Conservation (phyloP, 768 basidiomycete species). For the Tulasnella sp. region DNA sequence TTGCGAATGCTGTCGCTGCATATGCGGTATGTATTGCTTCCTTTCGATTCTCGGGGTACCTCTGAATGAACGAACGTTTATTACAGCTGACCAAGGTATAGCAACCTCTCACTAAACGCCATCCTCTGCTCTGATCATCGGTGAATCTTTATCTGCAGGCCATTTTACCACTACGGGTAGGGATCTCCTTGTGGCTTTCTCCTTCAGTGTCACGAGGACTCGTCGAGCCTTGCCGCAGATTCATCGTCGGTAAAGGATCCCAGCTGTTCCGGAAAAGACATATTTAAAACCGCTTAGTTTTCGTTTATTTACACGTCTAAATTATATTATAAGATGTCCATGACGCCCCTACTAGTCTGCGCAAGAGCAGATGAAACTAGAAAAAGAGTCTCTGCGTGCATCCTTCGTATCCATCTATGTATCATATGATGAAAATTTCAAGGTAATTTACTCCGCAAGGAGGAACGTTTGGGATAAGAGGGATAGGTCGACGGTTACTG, state of each 20-base stretch:
- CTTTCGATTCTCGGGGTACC: neutral
- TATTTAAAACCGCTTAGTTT: neutral
- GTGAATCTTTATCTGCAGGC: slow-evolving; percentile 35
- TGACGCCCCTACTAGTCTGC: neutral
- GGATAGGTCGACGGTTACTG: neutral
- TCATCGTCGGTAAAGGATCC: neutral
- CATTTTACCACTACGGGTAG: slow-evolving; percentile 60
- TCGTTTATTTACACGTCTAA: neutral
- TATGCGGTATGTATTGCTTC: slow-evolving; percentile 70
- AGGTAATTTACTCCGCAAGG: neutral
- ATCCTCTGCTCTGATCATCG: neutral
- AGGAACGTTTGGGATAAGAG: neutral
- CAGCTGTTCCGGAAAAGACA: neutral
- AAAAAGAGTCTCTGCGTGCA: neutral
- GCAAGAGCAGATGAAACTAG: neutral
- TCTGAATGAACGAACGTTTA: neutral
- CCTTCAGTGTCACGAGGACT: slow-evolving; percentile 58
- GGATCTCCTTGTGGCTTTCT: slow-evolving; percentile 55
- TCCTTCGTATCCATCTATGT: neutral
- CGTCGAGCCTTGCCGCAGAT: slow-evolving; percentile 38
- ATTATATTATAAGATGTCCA: neutral
- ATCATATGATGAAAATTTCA: neutral
- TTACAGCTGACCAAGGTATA: slow-evolving; percentile 5
- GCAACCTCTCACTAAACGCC: neutral
- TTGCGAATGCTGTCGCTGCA: slow-evolving; percentile 72